Conservation (phyloP, 1,284 basidiomycete genomes). For the Ceratobasidium sp. region DNA sequence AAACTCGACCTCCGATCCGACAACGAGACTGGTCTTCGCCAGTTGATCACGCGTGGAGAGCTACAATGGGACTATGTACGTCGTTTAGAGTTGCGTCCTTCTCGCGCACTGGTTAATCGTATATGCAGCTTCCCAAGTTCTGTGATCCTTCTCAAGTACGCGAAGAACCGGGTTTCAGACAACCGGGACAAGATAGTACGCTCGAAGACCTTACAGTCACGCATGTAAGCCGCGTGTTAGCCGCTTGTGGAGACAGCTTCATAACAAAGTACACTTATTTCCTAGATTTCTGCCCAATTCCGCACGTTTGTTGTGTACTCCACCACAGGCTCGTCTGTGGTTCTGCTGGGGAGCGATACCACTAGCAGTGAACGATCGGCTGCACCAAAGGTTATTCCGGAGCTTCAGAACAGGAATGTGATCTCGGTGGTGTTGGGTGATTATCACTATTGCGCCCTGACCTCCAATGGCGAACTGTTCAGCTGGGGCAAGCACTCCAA, state of each 20-base stretch:
- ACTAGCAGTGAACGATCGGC: slow-evolving; percentile 55
- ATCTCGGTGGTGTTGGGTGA: slow-evolving; percentile 90
- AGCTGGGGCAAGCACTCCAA: slow-evolving; percentile 85
- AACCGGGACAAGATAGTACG: slow-evolving; percentile 48
- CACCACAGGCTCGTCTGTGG: slow-evolving; percentile 68
- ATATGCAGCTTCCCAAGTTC: slow-evolving; percentile 70
- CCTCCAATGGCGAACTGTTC: slow-evolving; percentile 75
- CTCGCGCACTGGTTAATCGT: slow-evolving; percentile 22
- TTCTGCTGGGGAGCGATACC: slow-evolving; percentile 68
- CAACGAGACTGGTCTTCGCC: slow-evolving; percentile 49
- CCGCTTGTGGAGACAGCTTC: background rate
- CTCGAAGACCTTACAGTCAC: slow-evolving; percentile 69
- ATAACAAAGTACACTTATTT: slow-evolving; percentile 48
- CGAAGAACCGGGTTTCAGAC: slow-evolving; percentile 58
- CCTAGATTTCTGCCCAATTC: slow-evolving; percentile 86
- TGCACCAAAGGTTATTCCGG: slow-evolving; percentile 70
- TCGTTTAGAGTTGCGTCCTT: slow-evolving; percentile 40
- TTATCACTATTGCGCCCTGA: slow-evolving; percentile 88
- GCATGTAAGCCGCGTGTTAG: slow-evolving; percentile 63
- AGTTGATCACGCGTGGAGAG: slow-evolving; percentile 42
- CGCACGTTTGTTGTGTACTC: slow-evolving; percentile 83
- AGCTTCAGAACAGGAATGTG: slow-evolving; percentile 75
- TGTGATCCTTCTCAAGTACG: slow-evolving; percentile 66
- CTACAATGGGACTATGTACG: slow-evolving; percentile 79
- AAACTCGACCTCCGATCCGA: slow-evolving; percentile 61